Evolutionary conservation across 192 early-diverging fungal genomes (phyloP).

Genomic region (Spizellomyces sp.): DNA sequence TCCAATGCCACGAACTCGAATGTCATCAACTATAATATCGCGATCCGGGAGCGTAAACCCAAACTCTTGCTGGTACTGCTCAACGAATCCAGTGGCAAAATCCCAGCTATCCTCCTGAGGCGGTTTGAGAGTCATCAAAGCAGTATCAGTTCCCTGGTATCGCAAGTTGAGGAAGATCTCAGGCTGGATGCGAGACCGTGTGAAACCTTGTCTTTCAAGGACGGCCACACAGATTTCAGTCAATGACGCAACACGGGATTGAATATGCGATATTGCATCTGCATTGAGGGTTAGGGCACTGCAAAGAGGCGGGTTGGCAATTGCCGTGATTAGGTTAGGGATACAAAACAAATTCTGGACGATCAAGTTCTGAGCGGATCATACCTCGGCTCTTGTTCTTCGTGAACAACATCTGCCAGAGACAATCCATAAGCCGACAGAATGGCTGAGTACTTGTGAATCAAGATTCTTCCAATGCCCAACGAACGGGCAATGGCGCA

Average conservation of each 20-base stretch:
- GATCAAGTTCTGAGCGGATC: too few relatives aligned
- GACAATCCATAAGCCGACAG: slow-evolving; percentile 92
- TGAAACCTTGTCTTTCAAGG: slow-evolving; percentile 75
- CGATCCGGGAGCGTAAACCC: slow-evolving; percentile 88
- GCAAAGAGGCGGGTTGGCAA: too few relatives aligned
- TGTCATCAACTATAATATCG: slow-evolving; percentile 83
- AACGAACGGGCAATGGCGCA: slow-evolving; percentile 88
- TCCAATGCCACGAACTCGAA: slow-evolving; percentile 88
- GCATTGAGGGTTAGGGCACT: slow-evolving; percentile 4
- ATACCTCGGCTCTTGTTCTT: slow-evolving; percentile 75
- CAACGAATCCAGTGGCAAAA: slow-evolving; percentile 69
- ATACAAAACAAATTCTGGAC: too few relatives aligned
- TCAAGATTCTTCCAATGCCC: slow-evolving; percentile 82
- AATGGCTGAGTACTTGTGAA: slow-evolving; percentile 88
- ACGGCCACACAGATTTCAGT: slow-evolving; percentile 44
- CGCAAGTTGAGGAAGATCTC: slow-evolving; percentile 86
- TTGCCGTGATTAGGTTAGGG: too few relatives aligned
- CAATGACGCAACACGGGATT: slow-evolving; percentile 57
- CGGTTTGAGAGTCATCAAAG: slow-evolving; percentile 85
- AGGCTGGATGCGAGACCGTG: slow-evolving; percentile 46
- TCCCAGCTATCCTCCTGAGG: slow-evolving; percentile 55
- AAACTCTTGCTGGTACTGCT: slow-evolving; percentile 88
- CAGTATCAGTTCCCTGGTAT: slow-evolving; percentile 91
- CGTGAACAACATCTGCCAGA: slow-evolving; percentile 90
- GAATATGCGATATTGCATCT: slow-evolving; percentile 43